Evolutionary conservation across 495 filamentous ascomycete species (phyloP), one percentile per base, ranked within the genome.

Genomic region (Hapsidospora chrysogenum): DNA sequence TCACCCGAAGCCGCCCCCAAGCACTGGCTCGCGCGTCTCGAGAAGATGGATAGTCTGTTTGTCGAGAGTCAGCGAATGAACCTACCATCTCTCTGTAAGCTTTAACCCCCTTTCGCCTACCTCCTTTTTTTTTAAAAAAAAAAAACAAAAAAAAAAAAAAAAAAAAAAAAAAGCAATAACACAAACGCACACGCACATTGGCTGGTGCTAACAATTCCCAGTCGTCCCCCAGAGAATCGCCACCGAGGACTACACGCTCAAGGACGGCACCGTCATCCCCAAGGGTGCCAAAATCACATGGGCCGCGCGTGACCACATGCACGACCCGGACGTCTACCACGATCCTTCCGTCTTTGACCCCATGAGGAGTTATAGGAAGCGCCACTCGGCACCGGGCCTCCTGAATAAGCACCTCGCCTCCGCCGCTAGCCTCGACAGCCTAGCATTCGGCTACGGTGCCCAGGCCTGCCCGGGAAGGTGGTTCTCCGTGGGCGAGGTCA

Each of bases 381-480:
- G 48, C 6, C 37, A 48, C 16, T 17, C 27, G 1, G 10, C 18
- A 1, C 41, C 48, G 0, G 49, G 44, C 3, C 26, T 44, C 3
- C 41, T 42, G n/a, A 42, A 43, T n/a, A 36, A 33, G 11, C 27
- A 44, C 9, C 48, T 53, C 9, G 53, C 51, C 31, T 44, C 42
- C 3, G 36, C 43, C 10, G 46, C 55, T 0, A 43, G 42, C 8
- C 37, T 41, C 1, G 37, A 54, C 9, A 41, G 50, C 34, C n/a
- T 54, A 2, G 39, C 40, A 7, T 61, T 61, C 28, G 54, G 58
- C 0, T 32, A 54, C 35, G 57, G 58, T 7, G 41, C 31, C 2
- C 33, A 37, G 11, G 39, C 33, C n/a, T 63, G 61, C 40, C 61
- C 63, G 1, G 63, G 61, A 2, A 46, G 63, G 1, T 57, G 54